Conservation (phyloP, 345 rosid genomes). For the Draba incana region DNA sequence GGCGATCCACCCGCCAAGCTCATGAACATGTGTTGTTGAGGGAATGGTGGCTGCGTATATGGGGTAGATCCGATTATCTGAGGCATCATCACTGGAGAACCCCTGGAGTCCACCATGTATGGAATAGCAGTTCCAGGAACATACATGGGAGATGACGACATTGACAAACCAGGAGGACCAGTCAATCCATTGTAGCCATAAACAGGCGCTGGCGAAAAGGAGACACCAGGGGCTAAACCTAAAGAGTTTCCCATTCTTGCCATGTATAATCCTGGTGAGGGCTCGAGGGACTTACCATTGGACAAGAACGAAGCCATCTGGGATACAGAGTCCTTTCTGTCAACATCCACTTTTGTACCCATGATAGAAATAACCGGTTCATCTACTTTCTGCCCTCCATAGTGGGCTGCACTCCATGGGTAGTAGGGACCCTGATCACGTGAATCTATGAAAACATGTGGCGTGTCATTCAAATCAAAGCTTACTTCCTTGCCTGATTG, state of each 20-base stretch:
- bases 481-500: slow-evolving; percentile 56
- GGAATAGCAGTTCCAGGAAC: slow-evolving; percentile 69
- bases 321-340: slow-evolving; percentile 54
- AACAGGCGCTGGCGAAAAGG: slow-evolving; percentile 62
- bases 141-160: slow-evolving; percentile 62
- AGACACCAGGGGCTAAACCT: slow-evolving; percentile 56
- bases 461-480: slow-evolving; percentile 90
- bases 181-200: slow-evolving; percentile 63
- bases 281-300: slow-evolving; percentile 63
- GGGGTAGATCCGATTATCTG: slow-evolving; percentile 62
- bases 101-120: slow-evolving; percentile 75
- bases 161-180: slow-evolving; percentile 56
- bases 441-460: slow-evolving; percentile 52
- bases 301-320: slow-evolving; percentile 53
- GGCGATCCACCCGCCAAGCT: slow-evolving; percentile 56
- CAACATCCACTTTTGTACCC: slow-evolving; percentile 72
- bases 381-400: slow-evolving; percentile 53
- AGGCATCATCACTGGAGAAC: slow-evolving; percentile 62
- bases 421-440: slow-evolving; percentile 54
- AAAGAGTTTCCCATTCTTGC: slow-evolving; percentile 58
- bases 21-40: slow-evolving; percentile 70
- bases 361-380: slow-evolving; percentile 72
- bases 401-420: slow-evolving; percentile 44
- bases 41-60: slow-evolving; percentile 49
- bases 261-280: slow-evolving; percentile 48